Percentiles rank a stretch among this genome's conserved stretches.
Conservation (phyloP, 2,329 filamentous ascomycete genomes). For the Pseudopithomyces chartarum region DNA sequence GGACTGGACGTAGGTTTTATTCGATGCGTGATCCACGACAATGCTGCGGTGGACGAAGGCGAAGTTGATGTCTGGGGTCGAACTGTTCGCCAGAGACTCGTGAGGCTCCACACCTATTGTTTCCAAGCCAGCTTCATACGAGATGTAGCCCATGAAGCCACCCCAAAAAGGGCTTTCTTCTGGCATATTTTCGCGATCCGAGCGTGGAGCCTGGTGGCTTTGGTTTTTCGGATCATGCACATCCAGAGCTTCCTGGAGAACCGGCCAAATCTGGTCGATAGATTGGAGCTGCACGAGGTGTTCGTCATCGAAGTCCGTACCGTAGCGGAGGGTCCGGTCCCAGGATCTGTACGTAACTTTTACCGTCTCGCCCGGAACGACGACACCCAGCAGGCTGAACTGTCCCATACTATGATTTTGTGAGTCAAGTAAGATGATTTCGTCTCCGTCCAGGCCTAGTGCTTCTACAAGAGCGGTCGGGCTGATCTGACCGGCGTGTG, state of each 20-base stretch:
- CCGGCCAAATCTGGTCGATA: conserved; percentile 15
- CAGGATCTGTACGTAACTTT: conserved; percentile 13
- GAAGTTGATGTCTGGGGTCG: conserved; percentile 65
- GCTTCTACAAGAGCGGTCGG: conserved; percentile 8
- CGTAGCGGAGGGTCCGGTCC: conserved; percentile 11
- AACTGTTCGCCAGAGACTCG: conserved; percentile 9
- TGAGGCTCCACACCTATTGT: conserved; percentile 55
- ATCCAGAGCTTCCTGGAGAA: conserved; percentile 11
- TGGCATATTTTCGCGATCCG: not conserved
- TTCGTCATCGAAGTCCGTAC: not conserved
- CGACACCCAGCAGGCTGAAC: conserved; percentile 12
- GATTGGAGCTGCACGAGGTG: conserved; percentile 7
- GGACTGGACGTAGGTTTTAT: conserved; percentile 66
- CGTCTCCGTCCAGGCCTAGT: conserved; percentile 8
- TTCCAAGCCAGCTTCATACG: conserved; percentile 76
- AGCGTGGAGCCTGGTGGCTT: not conserved
- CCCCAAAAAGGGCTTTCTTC: conserved; percentile 67
- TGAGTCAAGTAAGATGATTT: conserved; percentile 13
- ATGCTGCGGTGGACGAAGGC: conserved; percentile 75
- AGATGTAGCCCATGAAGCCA: conserved; percentile 79
- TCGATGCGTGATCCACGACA: conserved; percentile 70
- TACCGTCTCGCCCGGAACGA: conserved; percentile 9
- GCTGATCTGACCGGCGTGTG: not conserved
- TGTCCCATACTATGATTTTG: conserved; percentile 12
- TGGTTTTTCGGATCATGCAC: conserved; percentile 4